Base-by-base conservation (phyloP, 2,329 filamentous ascomycete genomes). In the Colletotrichum somersetense region DNA sequence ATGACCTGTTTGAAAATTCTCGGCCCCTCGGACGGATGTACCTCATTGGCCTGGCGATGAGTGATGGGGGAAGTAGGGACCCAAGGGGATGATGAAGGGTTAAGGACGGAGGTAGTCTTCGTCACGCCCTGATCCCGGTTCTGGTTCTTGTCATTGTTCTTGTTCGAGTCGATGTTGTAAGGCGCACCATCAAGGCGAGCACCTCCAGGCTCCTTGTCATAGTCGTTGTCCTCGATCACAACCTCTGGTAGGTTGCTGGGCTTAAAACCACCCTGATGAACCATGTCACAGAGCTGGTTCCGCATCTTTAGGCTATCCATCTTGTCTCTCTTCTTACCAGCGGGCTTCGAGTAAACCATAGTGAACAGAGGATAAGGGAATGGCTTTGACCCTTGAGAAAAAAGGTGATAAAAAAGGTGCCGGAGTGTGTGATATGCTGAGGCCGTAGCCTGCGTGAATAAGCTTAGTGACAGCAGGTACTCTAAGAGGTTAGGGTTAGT, bases 51-150 rank as follows among this genome's bases (percentile, higher is more conserved):
- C 6, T 20, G 23, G 26, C 38, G 30, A 38, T 55, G 52, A 12
- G 38, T 14, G 20, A 18, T 58, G 26, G 44, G n/a, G 26, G 38
- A 40, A 14, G 10, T 66, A 26, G 72, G 72, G n/a, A 66, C n/a
- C 69, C 69, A 74, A 53, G 72, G 59, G 50, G 61, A 55, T 3
- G 72, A 68, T 16, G 69, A 53, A 26, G 72, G 72, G 52, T 74
- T 74, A 20, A 74, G 57, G n/a, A 52, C 38, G 18, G 70, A 72
- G 5, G 52, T 6, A n/a, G 57, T 38, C 46, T 53, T 68, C 42
- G 8, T 38, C 23, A 59, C 18, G 14, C 23, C 6, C 40, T 44
- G 55, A 38, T 23, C 56, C 30, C 44, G 53, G 12, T 64, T 48
- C 14, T 58, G 38, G 42, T 58, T 33, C 33, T 57, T 46, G 35